A percentile compares a stretch with the other conserved stretches of the same genome.
These are phyloP conservation scores for Pleomassaria siparia DNA, from an alignment of 2,329 filamentous ascomycete species.

Conservation along the genomic window DNA sequence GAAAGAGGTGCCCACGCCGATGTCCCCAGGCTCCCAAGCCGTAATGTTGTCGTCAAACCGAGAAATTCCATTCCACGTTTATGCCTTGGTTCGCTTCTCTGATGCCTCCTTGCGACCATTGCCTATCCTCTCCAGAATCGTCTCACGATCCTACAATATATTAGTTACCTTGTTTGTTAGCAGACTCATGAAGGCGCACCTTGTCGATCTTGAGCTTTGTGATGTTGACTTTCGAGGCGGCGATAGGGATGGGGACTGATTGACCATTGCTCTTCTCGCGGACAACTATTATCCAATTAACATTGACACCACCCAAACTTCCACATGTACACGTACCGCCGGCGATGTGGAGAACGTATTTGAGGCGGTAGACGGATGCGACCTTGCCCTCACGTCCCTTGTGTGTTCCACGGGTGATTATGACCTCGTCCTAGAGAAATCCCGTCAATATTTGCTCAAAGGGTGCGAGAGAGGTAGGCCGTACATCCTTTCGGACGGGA, in stretches of 20 bases:
- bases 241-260: conserved; percentile 89
- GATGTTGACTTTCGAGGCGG: conserved; percentile 96
- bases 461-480: conserved; percentile 13
- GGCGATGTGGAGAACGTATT: conserved; percentile 97
- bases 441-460: conserved; percentile 26
- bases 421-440: conserved; percentile 68
- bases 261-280: conserved; percentile 98
- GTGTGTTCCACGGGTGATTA: conserved; percentile 87
- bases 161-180: conserved; percentile 7
- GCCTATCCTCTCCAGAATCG: conserved; percentile 83
- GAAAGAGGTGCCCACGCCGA: conserved; percentile 36
- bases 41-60: conserved; percentile 43
- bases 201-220: conserved; percentile 99
- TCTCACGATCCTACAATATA: conserved; percentile 68
- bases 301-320: too few species aligned
- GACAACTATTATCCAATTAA: conserved; percentile 58
- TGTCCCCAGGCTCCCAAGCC: conserved; percentile 35
- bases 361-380: conserved; percentile 76
- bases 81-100: conserved; percentile 62
- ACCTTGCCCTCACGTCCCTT: conserved; percentile 99
- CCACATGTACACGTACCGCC: conserved; percentile 54
- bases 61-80: conserved; percentile 44
- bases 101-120: conserved; percentile 72
- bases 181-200: conserved; percentile 31
- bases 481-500: conserved; percentile 86